Base-by-base conservation (phyloP, 805 yeast species). In the Pichia scutulata region DNA sequence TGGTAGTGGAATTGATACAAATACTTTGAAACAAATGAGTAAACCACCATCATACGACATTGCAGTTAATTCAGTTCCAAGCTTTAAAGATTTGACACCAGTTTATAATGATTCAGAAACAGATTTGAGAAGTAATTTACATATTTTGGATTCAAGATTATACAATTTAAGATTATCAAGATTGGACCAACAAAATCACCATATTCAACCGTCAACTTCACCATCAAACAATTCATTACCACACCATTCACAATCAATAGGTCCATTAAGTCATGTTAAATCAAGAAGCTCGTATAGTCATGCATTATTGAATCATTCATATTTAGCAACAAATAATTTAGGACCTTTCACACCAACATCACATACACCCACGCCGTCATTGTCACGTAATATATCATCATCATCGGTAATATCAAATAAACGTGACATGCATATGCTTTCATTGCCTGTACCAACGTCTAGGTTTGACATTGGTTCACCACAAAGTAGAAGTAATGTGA, bases 1-100 rank as follows among this genome's bases (percentile, higher is more conserved):
- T 39, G 42, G 42, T n/a, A 33, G 37, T 33, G 37, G 19, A n/a
- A 33, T 33, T 33, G 37, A 33, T n/a, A 33, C 19, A 2, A 33
- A 39, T n/a, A 21, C 19, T 7, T 44, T 46, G 41, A 46, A 44
- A 18, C 44, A 44, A 22, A 46, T 55, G 55, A 81, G 85, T 21
- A 70, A 80, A 45, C 96, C 92, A 7, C 98, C 98, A 0, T 81
- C 96, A 0, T 92, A 92, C 66, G 76, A 75, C 8, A 82, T 86
- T 30, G 97, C 98, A 0, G 67, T 89, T 64, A 78, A 77, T 58
- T 66, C 78, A 2, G 81, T 75, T 43, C 58, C 55, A 7, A 69
- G 67, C 7, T 75, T 70, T 3, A 76, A 71, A 21, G 80, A 77
- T 47, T 67, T 84, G 24, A 82, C 96, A 2, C 97, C 97, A 0